These are phyloP conservation scores for Oryza officinalis DNA, from an alignment of 176 grass and related monocot species.

Conservation along the genomic window DNA sequence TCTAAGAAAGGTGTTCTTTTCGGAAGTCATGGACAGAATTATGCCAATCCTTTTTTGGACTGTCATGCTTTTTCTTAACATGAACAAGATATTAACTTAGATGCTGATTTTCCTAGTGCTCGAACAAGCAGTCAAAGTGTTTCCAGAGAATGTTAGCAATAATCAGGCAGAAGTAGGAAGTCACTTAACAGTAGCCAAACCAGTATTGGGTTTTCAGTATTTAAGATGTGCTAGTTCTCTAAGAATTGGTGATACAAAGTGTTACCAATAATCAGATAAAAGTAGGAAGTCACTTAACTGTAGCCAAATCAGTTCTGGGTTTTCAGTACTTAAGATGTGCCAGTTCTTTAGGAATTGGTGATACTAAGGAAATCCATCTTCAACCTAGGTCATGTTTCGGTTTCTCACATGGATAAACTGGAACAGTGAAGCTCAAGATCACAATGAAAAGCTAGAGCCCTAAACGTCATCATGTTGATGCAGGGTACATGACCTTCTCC, in stretches of 20 bases:
- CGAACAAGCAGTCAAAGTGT: background rate
- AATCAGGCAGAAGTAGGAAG: background rate
- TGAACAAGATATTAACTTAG: background rate
- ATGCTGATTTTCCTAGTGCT: background rate
- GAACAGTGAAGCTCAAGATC: background rate
- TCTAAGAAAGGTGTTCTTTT: background rate
- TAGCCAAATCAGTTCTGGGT: background rate
- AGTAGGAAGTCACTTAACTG: background rate
- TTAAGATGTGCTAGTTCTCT: background rate
- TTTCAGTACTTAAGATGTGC: background rate
- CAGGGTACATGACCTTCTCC: background rate
- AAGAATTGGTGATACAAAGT: background rate
- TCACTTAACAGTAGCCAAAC: background rate
- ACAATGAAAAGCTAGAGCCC: background rate
- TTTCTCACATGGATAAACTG: background rate
- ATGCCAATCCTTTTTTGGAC: background rate
- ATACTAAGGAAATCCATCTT: background rate
- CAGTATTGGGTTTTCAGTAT: background rate
- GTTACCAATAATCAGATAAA: background rate
- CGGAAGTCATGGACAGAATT: background rate
- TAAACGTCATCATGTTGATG: background rate
- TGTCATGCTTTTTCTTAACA: conserved; percentile 8
- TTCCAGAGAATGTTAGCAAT: background rate
- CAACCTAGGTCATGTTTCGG: background rate
- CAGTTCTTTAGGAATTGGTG: background rate